Percentiles rank a stretch among this genome's conserved stretches.
Evolutionary conservation across 345 rosid species (phyloP).

Genomic region (Schrenkiella parvula): DNA sequence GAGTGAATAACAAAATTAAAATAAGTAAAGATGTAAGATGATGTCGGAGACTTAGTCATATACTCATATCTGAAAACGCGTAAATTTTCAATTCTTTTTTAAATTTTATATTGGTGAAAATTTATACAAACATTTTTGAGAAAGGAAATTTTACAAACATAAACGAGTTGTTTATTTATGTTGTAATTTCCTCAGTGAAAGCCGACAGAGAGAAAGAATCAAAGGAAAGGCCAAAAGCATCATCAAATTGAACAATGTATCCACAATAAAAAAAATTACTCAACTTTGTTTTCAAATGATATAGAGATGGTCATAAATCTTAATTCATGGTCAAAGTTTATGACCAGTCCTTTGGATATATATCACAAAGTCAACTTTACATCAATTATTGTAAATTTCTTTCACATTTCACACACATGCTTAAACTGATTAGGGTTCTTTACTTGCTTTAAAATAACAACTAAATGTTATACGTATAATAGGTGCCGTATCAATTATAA

Average conservation of each 20-base stretch:
- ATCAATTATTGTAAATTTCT: not conserved
- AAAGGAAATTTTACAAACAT: not conserved
- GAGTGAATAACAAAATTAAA: not conserved
- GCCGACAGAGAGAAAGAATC: not conserved
- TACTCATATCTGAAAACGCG: not conserved
- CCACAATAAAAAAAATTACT: not conserved
- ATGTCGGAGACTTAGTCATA: slow-evolving; percentile 8
- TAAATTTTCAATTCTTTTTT: not conserved
- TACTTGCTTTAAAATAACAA: not conserved
- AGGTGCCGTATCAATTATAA: not conserved
- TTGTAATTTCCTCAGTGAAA: slow-evolving; percentile 1
- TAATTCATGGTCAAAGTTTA: slow-evolving; percentile 15
- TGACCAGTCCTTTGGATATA: not conserved
- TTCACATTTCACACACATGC: slow-evolving; percentile 16
- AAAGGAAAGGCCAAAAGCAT: not conserved
- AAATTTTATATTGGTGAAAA: not conserved
- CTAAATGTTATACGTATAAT: not conserved
- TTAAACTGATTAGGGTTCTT: not conserved
- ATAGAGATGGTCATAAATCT: not conserved
- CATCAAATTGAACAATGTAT: slow-evolving; percentile 4
- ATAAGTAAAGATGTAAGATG: not conserved
- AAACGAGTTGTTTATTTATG: not conserved
- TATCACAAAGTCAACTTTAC: slow-evolving; percentile 18
- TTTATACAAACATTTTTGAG: not conserved
- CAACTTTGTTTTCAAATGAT: not conserved